Percentiles rank a stretch among this genome's conserved stretches.
Conservation (phyloP, 2,329 filamentous ascomycete species). For the Hypoxylon sp. region DNA sequence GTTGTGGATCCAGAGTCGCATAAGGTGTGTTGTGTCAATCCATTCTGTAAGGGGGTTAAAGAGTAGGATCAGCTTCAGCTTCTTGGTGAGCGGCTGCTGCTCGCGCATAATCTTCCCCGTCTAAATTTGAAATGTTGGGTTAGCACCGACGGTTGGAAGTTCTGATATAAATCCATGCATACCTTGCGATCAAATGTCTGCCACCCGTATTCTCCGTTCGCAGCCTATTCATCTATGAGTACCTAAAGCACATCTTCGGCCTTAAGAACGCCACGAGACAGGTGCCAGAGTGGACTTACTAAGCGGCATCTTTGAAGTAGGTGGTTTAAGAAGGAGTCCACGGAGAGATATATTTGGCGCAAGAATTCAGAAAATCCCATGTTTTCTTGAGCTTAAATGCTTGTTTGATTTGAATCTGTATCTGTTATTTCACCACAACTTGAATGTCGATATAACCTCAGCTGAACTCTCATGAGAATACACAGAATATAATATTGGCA, state of each 20-base stretch:
- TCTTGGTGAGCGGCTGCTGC: constrained; percentile 58
- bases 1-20: constrained; percentile 58
- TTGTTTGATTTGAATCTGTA: neutral
- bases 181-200: constrained; percentile 39
- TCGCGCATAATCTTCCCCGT: constrained; percentile 57
- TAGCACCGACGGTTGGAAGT: neutral
- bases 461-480: neutral
- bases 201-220: constrained; percentile 37
- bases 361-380: constrained; percentile 11
- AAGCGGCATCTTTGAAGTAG: constrained; percentile 24
- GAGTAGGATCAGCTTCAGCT: constrained; percentile 58
- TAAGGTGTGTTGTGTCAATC: constrained; percentile 57
- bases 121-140: constrained; percentile 31
- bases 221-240: constrained; percentile 17
- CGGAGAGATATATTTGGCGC: constrained; percentile 6
- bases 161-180: neutral
- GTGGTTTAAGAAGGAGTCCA: constrained; percentile 23
- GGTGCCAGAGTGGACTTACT: constrained; percentile 2
- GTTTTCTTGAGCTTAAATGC: neutral
- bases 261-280: neutral
- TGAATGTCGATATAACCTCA: neutral
- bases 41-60: constrained; percentile 60
- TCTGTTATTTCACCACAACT: neutral
- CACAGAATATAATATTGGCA: neutral
- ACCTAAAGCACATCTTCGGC: neutral